Conservation (phyloP, 2,329 filamentous ascomycete species). For the Cryphonectria nitschkei region DNA sequence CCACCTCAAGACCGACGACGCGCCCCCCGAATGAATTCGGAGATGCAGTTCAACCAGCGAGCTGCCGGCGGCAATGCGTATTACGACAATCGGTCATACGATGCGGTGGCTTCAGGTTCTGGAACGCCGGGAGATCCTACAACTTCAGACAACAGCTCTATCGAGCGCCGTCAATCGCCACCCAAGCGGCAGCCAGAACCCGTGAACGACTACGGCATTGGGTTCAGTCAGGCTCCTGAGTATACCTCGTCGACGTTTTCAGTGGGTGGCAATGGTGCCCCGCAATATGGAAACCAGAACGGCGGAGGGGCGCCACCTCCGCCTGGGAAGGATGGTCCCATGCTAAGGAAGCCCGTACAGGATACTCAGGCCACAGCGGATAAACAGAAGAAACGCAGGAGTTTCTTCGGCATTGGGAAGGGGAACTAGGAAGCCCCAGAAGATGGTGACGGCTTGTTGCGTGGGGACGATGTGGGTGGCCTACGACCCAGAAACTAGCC, state of each 20-base stretch:
- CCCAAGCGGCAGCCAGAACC: conserved; percentile 56
- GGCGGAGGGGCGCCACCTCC: conserved; percentile 36
- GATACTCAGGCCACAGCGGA: conserved; percentile 24
- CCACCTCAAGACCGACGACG: conserved; percentile 35
- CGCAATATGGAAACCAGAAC: conserved; percentile 31
- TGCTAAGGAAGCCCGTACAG: conserved; percentile 33
- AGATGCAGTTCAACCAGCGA: conserved; percentile 48
- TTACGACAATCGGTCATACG: conserved; percentile 72
- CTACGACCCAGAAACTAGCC: neutral
- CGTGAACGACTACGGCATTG: conserved; percentile 68
- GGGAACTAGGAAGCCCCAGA: conserved; percentile 38
- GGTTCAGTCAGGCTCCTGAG: conserved; percentile 49
- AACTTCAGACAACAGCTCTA: conserved; percentile 90
- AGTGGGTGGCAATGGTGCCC: conserved; percentile 36
- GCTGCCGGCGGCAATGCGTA: conserved; percentile 52
- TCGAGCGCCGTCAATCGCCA: conserved; percentile 70
- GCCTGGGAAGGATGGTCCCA: conserved; percentile 39
- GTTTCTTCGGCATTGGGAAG: conserved; percentile 87
- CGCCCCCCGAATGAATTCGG: conserved; percentile 50
- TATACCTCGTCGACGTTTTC: conserved; percentile 48
- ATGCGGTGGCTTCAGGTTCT: conserved; percentile 80
- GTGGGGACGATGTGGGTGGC: neutral
- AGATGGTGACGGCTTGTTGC: neutral
- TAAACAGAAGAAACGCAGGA: conserved; percentile 75
- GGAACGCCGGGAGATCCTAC: conserved; percentile 72